phyloP scores from a whole-genome alignment of 768 basidiomycete genomes.

The Russula emetica region DNA sequence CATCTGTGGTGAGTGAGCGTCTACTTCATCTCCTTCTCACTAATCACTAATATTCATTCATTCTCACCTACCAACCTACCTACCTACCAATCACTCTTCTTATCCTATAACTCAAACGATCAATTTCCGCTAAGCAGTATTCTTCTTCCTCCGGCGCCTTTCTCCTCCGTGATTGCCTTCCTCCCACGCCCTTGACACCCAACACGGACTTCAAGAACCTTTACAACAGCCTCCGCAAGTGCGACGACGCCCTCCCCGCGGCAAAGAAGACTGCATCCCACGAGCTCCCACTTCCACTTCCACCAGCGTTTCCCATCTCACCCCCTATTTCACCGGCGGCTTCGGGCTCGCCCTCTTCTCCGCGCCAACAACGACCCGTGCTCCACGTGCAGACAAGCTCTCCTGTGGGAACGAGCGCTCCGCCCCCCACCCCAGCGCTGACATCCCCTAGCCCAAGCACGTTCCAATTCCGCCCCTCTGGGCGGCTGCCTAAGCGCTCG shows the following conservation, averaged over 20 bases:
- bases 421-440: conserved; percentile 16
- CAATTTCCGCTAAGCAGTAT: conserved; percentile 1
- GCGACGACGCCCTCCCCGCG: conserved; percentile 1
- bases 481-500: conserved; percentile 18
- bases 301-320: not conserved
- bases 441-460: conserved; percentile 14
- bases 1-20: conserved; percentile 10
- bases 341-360: conserved; percentile 28
- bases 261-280: not conserved
- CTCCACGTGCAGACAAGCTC: conserved; percentile 22
- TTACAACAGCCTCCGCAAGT: conserved; percentile 17
- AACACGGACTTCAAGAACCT: conserved; percentile 23
- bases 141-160: conserved; percentile 13
- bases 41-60: not conserved
- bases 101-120: not conserved
- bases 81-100: not conserved
- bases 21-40: not conserved
- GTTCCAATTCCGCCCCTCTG: conserved; percentile 14
- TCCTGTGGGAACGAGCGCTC: conserved; percentile 19
- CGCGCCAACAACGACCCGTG: conserved; percentile 14
- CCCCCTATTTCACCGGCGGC: conserved; percentile 29
- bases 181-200: conserved; percentile 20
- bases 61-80: not conserved
- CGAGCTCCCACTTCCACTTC: too few species aligned
- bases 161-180: conserved; percentile 17